Evolutionary conservation across 176 grass and related monocot genomes (phyloP).

Genomic region (Urochloa ruziziensis): DNA sequence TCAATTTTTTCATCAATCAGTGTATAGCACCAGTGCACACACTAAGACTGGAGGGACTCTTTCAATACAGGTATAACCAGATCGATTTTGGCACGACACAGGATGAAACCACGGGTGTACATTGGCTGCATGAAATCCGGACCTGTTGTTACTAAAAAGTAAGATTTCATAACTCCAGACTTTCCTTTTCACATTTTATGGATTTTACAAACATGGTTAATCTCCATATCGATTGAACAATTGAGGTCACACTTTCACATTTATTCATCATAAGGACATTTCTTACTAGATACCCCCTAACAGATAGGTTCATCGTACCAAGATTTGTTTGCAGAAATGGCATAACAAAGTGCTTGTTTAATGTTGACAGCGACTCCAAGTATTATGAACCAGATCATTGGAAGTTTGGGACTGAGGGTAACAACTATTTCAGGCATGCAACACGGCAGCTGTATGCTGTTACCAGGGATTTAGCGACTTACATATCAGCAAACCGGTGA

Average conservation of each 20-base stretch:
- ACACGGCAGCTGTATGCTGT: slow-evolving; percentile 73
- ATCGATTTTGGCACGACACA: slow-evolving; percentile 58
- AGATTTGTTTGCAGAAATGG: background rate
- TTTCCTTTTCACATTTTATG: background rate
- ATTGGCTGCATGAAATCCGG: slow-evolving; percentile 88
- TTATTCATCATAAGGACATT: background rate
- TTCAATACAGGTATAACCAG: slow-evolving; percentile 48
- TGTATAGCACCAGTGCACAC: background rate
- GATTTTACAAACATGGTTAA: background rate
- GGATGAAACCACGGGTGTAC: slow-evolving; percentile 57
- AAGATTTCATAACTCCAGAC: background rate
- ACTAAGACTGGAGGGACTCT: background rate
- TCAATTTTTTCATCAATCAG: background rate
- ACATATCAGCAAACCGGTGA: slow-evolving; percentile 76
- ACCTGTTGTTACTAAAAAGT: slow-evolving; percentile 66
- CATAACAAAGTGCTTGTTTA: slow-evolving; percentile 20
- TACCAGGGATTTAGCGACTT: slow-evolving; percentile 69
- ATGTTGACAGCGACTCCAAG: slow-evolving; percentile 54
- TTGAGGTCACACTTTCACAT: background rate
- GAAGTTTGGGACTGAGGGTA: slow-evolving; percentile 75
- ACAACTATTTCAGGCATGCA: slow-evolving; percentile 85
- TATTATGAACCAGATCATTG: slow-evolving; percentile 78
- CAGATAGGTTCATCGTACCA: background rate
- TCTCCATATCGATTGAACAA: background rate
- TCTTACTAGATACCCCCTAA: slow-evolving; percentile 10